Conservation (phyloP, 2,329 filamentous ascomycete species). For the Colletotrichum chrysophilum region DNA sequence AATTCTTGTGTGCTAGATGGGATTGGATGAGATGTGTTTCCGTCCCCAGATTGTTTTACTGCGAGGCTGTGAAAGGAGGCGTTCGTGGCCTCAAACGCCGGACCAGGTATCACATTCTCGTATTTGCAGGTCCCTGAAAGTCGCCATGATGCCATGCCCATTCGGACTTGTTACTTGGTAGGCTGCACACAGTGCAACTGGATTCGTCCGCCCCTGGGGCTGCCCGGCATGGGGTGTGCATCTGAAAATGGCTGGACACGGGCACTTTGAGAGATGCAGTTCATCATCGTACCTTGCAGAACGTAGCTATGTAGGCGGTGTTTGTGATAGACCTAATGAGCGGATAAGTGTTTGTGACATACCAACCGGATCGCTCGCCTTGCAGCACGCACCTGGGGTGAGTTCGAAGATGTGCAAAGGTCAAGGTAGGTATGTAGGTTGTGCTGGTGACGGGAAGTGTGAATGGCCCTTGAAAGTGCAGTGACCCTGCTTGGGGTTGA, state of each 20-base stretch:
- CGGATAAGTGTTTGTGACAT: background rate
- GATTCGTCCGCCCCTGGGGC: background rate
- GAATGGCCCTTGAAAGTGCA: background rate
- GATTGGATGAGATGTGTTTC: background rate
- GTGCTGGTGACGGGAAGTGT: background rate
- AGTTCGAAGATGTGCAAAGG: background rate
- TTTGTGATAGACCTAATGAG: background rate
- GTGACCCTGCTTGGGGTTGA: conserved; percentile 5
- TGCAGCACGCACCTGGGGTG: background rate
- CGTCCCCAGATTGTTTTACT: background rate
- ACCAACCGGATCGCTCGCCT: background rate
- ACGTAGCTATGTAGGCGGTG: too few relatives aligned
- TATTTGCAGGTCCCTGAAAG: background rate
- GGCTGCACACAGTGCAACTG: background rate
- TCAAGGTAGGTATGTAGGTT: background rate
- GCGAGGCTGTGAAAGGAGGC: background rate
- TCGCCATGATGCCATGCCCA: background rate
- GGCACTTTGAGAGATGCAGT: background rate
- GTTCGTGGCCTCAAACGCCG: background rate
- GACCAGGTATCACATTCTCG: background rate
- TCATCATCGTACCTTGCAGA: background rate
- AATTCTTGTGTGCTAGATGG: background rate
- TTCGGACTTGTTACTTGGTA: background rate
- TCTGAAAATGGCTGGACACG: background rate
- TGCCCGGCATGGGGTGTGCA: background rate